Base-by-base conservation (phyloP, 2,329 filamentous ascomycete genomes). In the Fusarium sp. region DNA sequence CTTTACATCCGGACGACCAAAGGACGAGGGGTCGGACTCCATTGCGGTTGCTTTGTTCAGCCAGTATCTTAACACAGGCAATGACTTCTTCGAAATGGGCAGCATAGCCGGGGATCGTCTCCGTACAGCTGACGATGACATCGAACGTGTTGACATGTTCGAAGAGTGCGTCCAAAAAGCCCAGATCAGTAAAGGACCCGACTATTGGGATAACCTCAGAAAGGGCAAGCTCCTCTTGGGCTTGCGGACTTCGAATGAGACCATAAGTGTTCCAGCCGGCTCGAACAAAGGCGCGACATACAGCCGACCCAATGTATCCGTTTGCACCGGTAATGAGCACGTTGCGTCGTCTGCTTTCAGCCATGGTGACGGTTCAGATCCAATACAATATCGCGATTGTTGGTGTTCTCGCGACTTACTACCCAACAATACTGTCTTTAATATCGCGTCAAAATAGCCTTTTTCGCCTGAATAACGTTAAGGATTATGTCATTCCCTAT, bases 321-420 rank as follows among this genome's bases (percentile, higher is more conserved):
- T 83, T 83, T 14, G 82, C 82, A 10, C 82, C 83, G 4, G 79
- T 83, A 23, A 85, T 77, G 8, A 85, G 74, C n/a, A 80, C 82
- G 20, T 63, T 67, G 15, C 48, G 58, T 23, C 38, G 57, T 30
- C 30, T 56, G 4, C 17, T 30, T 21, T 52, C 23, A 21, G n/a
- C 12, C 58, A 67, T 67, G 9, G n/a, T 62, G 15, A 43, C 36
- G n/a, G 7, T 28, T 40, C n/a, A 15, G 2, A 4, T 20, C 4
- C 15, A 9, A 19, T 4, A 28, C 11, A 6, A 28, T 36, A 42
- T n/a, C 14, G 9, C 6, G 14, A 45, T 19, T 11, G 14, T 14
- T 49, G 21, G 6, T 19, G 28, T 36, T 23, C 4, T 32, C 3
- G n/a, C 17, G 7, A 17, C 10, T 3, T 9, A 1, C 12, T 28